Evolutionary conservation across 1,139 yeast species (phyloP).

Genomic region (Pneumocystis canis): DNA sequence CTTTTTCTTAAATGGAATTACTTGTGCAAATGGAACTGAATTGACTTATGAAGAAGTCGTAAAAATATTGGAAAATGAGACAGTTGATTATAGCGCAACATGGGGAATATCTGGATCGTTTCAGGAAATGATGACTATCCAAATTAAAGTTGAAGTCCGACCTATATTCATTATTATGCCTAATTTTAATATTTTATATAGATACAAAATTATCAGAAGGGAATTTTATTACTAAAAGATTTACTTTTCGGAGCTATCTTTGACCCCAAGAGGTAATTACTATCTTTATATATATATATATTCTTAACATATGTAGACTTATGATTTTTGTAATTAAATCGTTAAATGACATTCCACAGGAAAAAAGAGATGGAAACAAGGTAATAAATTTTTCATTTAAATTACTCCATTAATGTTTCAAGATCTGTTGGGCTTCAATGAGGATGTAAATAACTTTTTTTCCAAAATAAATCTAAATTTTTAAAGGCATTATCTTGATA

Average conservation of each 20-base stretch:
- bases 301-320: conserved; percentile 21
- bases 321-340: conserved; percentile 58
- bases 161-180: not conserved
- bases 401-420: not conserved
- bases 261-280: conserved; percentile 42
- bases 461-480: conserved; percentile 18
- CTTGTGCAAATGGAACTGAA: conserved; percentile 43
- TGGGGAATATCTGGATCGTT: conserved; percentile 48
- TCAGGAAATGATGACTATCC: conserved; percentile 45
- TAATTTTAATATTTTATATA: not conserved
- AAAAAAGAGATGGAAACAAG: conserved; percentile 61
- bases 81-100: conserved; percentile 34
- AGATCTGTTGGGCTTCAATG: not conserved
- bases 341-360: conserved; percentile 60
- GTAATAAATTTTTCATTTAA: conserved; percentile 46
- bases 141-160: conserved; percentile 43
- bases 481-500: conserved; percentile 28
- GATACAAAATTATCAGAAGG: conserved; percentile 40
- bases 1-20: conserved; percentile 59
- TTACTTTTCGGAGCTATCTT: conserved; percentile 52
- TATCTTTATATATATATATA: not conserved
- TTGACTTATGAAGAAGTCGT: conserved; percentile 64
- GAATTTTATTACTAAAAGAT: conserved; percentile 62
- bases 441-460: not conserved
- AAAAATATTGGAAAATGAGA: conserved; percentile 54